Conservation (phyloP, 768 basidiomycete genomes). For the Bullera alba region DNA sequence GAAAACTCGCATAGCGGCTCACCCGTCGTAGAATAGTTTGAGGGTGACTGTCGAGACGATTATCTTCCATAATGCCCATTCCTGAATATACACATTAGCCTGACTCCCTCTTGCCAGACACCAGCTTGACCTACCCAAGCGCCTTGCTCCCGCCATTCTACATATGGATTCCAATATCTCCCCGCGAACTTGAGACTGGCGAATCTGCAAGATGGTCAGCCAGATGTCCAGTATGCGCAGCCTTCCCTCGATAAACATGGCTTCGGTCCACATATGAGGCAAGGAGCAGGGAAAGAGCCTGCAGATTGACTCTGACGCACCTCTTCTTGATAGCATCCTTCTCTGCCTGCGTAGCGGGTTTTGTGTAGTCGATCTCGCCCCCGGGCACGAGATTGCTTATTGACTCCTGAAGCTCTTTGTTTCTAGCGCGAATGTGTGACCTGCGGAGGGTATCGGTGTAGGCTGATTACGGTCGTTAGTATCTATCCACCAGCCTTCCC, state of each 20-base stretch:
- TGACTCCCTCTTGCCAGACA: background rate
- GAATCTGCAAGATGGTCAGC: conserved; percentile 14
- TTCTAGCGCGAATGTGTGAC: conserved; percentile 24
- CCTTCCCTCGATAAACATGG: background rate
- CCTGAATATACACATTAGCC: conserved; percentile 11
- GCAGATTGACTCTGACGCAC: conserved; percentile 5
- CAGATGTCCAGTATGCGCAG: background rate
- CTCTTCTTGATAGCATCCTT: conserved; percentile 35
- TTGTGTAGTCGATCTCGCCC: conserved; percentile 10
- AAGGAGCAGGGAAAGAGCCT: background rate
- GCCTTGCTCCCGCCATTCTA: conserved; percentile 39
- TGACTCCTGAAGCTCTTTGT: conserved; percentile 8
- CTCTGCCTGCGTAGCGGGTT: conserved; percentile 29
- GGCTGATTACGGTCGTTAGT: no score
- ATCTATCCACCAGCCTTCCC: no score
- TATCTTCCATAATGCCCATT: conserved; percentile 38
- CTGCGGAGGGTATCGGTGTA: conserved; percentile 37
- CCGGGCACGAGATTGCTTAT: conserved; percentile 13
- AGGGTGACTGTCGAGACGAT: conserved; percentile 23
- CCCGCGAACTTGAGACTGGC: conserved; percentile 33
- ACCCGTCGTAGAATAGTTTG: conserved; percentile 33
- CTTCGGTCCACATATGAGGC: background rate
- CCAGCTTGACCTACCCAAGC: conserved; percentile 26
- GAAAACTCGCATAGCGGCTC: background rate
- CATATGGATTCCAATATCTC: conserved; percentile 37